phyloP scores from a whole-genome alignment of 441 rosid genomes.

The Erodium trifolium region DNA sequence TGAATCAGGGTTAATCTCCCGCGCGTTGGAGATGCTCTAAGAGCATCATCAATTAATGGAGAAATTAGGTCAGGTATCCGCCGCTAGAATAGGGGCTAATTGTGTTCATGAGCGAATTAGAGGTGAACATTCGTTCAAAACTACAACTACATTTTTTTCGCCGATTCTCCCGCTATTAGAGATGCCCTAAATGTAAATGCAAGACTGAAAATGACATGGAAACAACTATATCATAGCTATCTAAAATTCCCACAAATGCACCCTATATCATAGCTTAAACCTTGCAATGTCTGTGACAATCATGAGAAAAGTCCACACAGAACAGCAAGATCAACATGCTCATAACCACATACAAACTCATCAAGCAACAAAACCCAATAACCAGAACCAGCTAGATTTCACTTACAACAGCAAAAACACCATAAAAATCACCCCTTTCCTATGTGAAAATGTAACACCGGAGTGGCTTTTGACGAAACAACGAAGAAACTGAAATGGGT shows the following conservation, averaged over 20 bases:
- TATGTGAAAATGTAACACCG: not conserved
- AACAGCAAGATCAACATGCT: not conserved
- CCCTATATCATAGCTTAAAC: not conserved
- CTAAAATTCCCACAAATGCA: not conserved
- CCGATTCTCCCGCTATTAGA: too few species aligned
- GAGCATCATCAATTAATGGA: too few species aligned
- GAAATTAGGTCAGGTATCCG: too few species aligned
- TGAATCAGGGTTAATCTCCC: too few species aligned
- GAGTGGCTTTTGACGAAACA: too few species aligned
- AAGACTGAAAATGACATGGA: not conserved
- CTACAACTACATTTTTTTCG: too few species aligned
- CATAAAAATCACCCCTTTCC: not conserved
- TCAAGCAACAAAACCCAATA: not conserved
- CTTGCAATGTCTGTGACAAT: not conserved
- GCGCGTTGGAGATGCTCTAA: too few species aligned
- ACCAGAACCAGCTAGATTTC: not conserved
- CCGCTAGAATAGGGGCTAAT: too few species aligned
- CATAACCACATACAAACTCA: not conserved
- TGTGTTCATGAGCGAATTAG: too few species aligned
- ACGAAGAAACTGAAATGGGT: not conserved
- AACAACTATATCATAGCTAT: not conserved
- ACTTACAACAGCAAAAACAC: not conserved
- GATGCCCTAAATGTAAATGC: too few species aligned
- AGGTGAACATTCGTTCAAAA: too few species aligned
- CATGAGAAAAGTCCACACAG: slow-evolving; percentile 17